A percentile compares a stretch with the other conserved stretches of the same genome.
These are phyloP conservation scores for Erigeron philadelphicus DNA, from an alignment of 140 eudicot genomes.

Conservation along the genomic window DNA sequence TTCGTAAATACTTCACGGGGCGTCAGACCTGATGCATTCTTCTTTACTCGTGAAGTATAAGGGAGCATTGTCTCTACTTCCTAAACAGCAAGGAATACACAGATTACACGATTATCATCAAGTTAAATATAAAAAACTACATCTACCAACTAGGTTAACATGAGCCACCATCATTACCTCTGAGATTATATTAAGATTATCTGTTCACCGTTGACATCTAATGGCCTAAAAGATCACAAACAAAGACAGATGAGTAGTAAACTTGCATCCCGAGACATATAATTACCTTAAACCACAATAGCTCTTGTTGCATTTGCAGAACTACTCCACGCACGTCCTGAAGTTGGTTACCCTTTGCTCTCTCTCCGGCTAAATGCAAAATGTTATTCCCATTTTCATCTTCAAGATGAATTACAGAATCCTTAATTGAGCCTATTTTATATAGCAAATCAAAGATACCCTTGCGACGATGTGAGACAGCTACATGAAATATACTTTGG, in stretches of 20 bases:
- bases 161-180: too few species aligned
- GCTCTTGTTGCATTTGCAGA: slow-evolving; percentile 38
- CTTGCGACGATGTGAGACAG: slow-evolving; percentile 33
- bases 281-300: slow-evolving; percentile 41
- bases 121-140: not conserved
- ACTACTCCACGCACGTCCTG: slow-evolving; percentile 31
- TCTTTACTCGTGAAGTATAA: not conserved
- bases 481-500: slow-evolving; percentile 33
- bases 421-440: slow-evolving; percentile 30
- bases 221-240: too few species aligned
- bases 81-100: not conserved
- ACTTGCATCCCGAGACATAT: too few species aligned
- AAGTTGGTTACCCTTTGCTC: slow-evolving; percentile 28
- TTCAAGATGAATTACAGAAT: slow-evolving; percentile 21
- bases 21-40: not conserved
- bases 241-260: too few species aligned
- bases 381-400: slow-evolving; percentile 25
- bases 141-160: not conserved
- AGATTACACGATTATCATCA: not conserved
- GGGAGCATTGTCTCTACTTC: slow-evolving; percentile 6
- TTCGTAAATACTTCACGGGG: slow-evolving; percentile 3
- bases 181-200: too few species aligned
- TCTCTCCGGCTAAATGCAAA: slow-evolving; percentile 37
- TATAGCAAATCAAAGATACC: slow-evolving; percentile 31
- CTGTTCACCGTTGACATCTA: too few species aligned